These are phyloP conservation scores for Penicillium turbatum DNA, from an alignment of 495 filamentous ascomycete genomes.

Conservation along the genomic window DNA sequence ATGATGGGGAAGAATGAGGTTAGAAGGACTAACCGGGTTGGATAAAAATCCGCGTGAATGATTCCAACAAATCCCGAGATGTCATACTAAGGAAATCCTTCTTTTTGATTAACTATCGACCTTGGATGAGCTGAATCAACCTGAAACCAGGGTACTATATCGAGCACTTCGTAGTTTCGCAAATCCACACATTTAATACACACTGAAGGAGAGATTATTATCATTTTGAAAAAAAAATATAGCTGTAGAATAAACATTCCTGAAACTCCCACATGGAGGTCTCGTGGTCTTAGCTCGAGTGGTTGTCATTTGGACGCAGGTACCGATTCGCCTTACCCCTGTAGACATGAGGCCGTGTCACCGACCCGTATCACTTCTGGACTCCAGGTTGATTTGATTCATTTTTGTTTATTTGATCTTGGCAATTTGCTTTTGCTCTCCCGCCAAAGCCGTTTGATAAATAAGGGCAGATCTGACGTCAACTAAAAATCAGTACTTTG, in stretches of 20 bases:
- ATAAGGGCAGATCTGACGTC: neutral
- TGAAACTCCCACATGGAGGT: slow-evolving; percentile 23
- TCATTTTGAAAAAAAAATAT: neutral
- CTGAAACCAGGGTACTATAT: neutral
- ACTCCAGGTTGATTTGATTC: too few relatives aligned
- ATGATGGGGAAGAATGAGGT: neutral
- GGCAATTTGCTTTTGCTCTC: neutral
- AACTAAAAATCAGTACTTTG: neutral
- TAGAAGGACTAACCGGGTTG: neutral
- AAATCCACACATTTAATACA: neutral
- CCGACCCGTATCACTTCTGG: neutral
- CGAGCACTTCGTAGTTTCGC: neutral
- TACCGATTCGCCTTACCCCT: slow-evolving; percentile 10
- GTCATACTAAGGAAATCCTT: neutral
- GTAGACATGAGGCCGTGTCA: slow-evolving; percentile 1
- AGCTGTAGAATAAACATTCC: neutral
- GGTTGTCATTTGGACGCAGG: slow-evolving; percentile 14
- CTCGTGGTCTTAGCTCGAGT: slow-evolving; percentile 21
- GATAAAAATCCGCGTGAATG: neutral
- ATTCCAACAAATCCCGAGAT: neutral
- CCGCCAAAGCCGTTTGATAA: neutral
- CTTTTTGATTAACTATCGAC: neutral
- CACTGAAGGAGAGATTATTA: neutral
- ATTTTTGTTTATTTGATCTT: neutral
- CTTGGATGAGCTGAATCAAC: neutral